These are phyloP conservation scores for Tylopilus sp. DNA, from an alignment of 1,284 basidiomycete genomes.

Conservation along the genomic window DNA sequence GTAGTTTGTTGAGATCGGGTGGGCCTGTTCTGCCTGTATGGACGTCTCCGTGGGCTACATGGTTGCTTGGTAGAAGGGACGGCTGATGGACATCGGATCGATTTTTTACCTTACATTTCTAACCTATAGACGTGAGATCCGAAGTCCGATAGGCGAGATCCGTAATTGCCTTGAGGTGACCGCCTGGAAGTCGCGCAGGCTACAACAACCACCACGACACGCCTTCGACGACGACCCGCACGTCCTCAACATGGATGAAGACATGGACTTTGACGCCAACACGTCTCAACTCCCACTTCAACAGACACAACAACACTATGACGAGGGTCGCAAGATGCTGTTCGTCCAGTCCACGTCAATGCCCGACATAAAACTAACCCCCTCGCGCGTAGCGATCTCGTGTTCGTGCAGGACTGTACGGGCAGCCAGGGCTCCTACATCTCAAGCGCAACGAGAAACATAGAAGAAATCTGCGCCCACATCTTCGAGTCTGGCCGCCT, in stretches of 20 bases:
- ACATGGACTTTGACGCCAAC: constrained; percentile 62
- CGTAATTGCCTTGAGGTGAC: constrained; percentile 37
- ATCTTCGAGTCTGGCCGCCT: constrained; percentile 95
- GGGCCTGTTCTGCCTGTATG: constrained; percentile 48
- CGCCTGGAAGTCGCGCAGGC: constrained; percentile 25
- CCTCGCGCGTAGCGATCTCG: constrained; percentile 64
- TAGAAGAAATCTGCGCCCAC: constrained; percentile 93
- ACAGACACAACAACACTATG: constrained; percentile 36
- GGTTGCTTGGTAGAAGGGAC: constrained; percentile 53
- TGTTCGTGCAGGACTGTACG: constrained; percentile 89
- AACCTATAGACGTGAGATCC: constrained; percentile 28
- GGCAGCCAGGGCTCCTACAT: constrained; percentile 85
- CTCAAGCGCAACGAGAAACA: constrained; percentile 93
- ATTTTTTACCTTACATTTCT: constrained; percentile 10
- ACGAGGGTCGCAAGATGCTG: constrained; percentile 67
- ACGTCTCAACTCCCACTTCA: constrained; percentile 36
- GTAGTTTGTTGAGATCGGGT: constrained; percentile 61
- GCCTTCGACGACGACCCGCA: constrained; percentile 16
- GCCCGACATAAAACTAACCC: constrained; percentile 12
- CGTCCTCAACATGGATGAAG: constrained; percentile 61
- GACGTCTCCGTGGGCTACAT: constrained; percentile 55
- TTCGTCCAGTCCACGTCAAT: constrained; percentile 47
- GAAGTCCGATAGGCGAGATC: constrained; percentile 36
- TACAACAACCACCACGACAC: constrained; percentile 19
- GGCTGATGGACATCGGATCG: constrained; percentile 25